Percentiles rank a stretch among this genome's conserved stretches.
Evolutionary conservation across 1,139 yeast species (phyloP).

Genomic region (Ogataea hybrid): DNA sequence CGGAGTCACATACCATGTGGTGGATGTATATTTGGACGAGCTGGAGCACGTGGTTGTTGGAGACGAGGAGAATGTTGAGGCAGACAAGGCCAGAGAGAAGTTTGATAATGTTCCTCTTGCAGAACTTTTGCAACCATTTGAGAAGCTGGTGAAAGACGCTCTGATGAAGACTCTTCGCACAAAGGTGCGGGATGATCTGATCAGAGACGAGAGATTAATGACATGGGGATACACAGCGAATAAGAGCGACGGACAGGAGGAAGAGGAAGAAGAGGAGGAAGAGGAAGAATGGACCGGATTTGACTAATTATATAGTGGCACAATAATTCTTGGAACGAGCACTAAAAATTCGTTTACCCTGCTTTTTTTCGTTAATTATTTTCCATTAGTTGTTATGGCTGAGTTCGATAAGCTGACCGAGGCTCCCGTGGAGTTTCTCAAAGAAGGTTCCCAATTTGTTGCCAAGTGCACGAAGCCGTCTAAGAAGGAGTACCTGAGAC

Average conservation of each 20-base stretch:
- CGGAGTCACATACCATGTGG: slow-evolving; percentile 81
- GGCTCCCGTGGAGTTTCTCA: slow-evolving; percentile 86
- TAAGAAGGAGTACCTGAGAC: slow-evolving; percentile 80
- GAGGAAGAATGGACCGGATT: slow-evolving; percentile 33
- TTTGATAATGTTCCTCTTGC: slow-evolving; percentile 52
- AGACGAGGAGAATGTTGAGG: slow-evolving; percentile 42
- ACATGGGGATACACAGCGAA: slow-evolving; percentile 62
- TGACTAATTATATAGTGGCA: slow-evolving; percentile 17
- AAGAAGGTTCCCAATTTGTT: slow-evolving; percentile 86
- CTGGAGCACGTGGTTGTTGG: slow-evolving; percentile 63
- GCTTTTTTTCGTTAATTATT: slow-evolving; percentile 11
- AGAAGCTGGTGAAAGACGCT: slow-evolving; percentile 46
- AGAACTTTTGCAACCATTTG: slow-evolving; percentile 46
- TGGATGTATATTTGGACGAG: slow-evolving; percentile 85
- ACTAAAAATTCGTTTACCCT: slow-evolving; percentile 8
- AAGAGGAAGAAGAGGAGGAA: slow-evolving; percentile 27
- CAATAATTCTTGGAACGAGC: background rate
- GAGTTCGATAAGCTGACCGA: slow-evolving; percentile 78
- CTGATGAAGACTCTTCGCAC: slow-evolving; percentile 63
- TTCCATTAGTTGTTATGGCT: slow-evolving; percentile 24
- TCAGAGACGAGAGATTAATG: slow-evolving; percentile 59
- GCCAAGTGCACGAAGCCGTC: slow-evolving; percentile 93
- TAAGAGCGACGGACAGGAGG: slow-evolving; percentile 30
- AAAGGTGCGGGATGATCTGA: slow-evolving; percentile 63
- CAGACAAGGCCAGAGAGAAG: slow-evolving; percentile 31